Base-by-base conservation (phyloP, 169 alveolate species). In the Babesia bovis region DNA sequence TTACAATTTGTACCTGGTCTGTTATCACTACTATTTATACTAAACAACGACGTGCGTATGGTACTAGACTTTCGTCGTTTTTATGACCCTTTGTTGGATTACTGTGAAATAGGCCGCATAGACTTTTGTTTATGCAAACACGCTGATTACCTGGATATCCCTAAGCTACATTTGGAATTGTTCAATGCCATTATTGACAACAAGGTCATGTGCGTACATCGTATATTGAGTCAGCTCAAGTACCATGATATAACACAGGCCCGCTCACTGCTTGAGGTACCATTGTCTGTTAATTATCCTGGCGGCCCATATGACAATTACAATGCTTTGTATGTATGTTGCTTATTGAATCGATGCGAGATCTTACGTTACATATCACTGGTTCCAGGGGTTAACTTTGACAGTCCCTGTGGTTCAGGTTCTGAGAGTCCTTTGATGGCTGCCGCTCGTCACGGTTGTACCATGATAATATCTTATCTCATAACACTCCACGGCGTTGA, bases 391-490 rank as follows among this genome's bases (percentile, higher is more conserved):
- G 69, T 56, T 58, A 87, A 90, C 40, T 86, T 84, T 57, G 90
- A 86, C 10, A 51, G 61, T 32, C 76, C 84, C n/a, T 55, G 76
- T 40, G 91, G 85, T 49, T 56, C 69, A 55, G 75, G 49, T n/a
- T 77, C 66, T 13, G 77, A 67, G 38, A 84, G 95, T 4, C 95
- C 95, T 9, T 67, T 93, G 67, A 93, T 93, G 97, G 91, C 90
- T 23, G 94, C 96, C 0, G 94, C 91, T 4, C 84, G 82, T n/a
- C 51, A 68, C 45, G 95, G 95, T n/a, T 89, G 90, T 66, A 81
- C 72, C 36, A 36, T 72, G 50, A 65, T 90, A 10, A 93, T 90
- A 15, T 74, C 91, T 38, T 61, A 82, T 53, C 66, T 93, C 33
- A 72, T 89, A 33, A 78, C 89, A 25, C 66, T 83, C 45, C 84